Percentiles rank a stretch among this genome's conserved stretches.
These are phyloP conservation scores for Pleoardoris graminearum DNA, from an alignment of 2,329 filamentous ascomycete genomes.

Conservation along the genomic window DNA sequence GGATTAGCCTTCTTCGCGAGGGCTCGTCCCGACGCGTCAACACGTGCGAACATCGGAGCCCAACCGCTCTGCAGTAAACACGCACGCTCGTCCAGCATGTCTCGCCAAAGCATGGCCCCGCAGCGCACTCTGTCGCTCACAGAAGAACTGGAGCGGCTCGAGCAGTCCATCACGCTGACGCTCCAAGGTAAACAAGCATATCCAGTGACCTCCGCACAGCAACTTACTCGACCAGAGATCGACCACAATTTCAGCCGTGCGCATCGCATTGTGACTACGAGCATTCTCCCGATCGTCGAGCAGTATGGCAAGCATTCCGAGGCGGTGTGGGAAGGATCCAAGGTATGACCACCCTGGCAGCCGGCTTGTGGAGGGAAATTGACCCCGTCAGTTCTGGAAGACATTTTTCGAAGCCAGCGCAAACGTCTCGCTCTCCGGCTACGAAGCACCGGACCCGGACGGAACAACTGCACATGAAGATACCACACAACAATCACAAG, in stretches of 20 bases:
- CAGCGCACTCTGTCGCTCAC: conserved; percentile 74
- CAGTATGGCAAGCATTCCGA: conserved; percentile 93
- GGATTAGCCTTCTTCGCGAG: conserved; percentile 14
- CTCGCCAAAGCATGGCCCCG: conserved; percentile 52
- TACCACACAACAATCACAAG: conserved; percentile 38
- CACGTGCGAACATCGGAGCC: conserved; percentile 17
- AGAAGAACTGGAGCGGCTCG: conserved; percentile 92
- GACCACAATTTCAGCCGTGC: conserved; percentile 98
- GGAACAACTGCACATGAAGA: conserved; percentile 58
- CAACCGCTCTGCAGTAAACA: neutral
- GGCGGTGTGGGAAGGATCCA: conserved; percentile 94
- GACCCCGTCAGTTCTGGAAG: conserved; percentile 82
- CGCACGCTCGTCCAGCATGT: conserved; percentile 47
- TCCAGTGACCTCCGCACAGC: conserved; percentile 24
- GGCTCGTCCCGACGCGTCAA: conserved; percentile 18
- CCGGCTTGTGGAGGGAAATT: conserved; percentile 7
- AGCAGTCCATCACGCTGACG: conserved; percentile 95
- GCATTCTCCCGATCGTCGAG: conserved; percentile 89
- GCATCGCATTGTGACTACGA: conserved; percentile 92
- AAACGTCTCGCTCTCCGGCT: conserved; percentile 93
- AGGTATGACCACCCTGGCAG: conserved; percentile 57
- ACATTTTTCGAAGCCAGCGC: conserved; percentile 99
- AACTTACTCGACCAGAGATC: conserved; percentile 69
- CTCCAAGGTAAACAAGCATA: conserved; percentile 67
- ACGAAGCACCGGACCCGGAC: conserved; percentile 73